phyloP scores from a whole-genome alignment of 495 filamentous ascomycete species.

The Annulohypoxylon stygium region DNA sequence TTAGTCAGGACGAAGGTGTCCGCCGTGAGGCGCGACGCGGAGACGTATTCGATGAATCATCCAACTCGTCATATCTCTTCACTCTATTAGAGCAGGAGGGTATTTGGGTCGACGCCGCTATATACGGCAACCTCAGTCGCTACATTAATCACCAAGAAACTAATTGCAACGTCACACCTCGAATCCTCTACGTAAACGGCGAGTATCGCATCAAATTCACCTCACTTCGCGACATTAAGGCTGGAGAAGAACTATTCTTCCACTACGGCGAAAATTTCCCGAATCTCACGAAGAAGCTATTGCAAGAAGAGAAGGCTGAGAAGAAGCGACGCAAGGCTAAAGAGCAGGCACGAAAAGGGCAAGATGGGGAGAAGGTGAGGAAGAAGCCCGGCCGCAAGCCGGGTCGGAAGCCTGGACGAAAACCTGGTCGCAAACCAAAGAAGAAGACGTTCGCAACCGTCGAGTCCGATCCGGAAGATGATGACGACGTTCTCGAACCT shows the following conservation, averaged over 20 bases:
- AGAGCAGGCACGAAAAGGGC: conserved; percentile 44
- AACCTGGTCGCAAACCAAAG: conserved; percentile 50
- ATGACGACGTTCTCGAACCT: conserved; percentile 40
- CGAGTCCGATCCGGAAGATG: conserved; percentile 47
- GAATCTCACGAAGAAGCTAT: conserved; percentile 63
- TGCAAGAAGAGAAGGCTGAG: conserved; percentile 59
- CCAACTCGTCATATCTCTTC: conserved; percentile 74
- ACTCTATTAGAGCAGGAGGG: conserved; percentile 69
- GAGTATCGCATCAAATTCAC: conserved; percentile 77
- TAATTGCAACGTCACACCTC: conserved; percentile 66
- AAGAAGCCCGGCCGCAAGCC: conserved; percentile 53
- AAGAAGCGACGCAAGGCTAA: conserved; percentile 52
- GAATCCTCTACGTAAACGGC: conserved; percentile 72
- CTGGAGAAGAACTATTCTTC: conserved; percentile 79
- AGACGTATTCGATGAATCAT: conserved; percentile 72
- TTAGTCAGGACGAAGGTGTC: conserved; percentile 72
- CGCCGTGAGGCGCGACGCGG: conserved; percentile 67
- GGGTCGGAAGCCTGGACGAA: conserved; percentile 49
- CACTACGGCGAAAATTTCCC: conserved; percentile 71
- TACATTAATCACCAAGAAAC: conserved; percentile 76
- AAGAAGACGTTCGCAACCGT: conserved; percentile 45
- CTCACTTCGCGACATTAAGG: conserved; percentile 68
- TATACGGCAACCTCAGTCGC: conserved; percentile 68
- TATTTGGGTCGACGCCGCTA: conserved; percentile 65
- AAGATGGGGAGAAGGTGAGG: conserved; percentile 43